Evolutionary conservation across 1,284 basidiomycete species (phyloP), one percentile per base, ranked within the genome.

Genomic region (Trichosporon sp.): DNA sequence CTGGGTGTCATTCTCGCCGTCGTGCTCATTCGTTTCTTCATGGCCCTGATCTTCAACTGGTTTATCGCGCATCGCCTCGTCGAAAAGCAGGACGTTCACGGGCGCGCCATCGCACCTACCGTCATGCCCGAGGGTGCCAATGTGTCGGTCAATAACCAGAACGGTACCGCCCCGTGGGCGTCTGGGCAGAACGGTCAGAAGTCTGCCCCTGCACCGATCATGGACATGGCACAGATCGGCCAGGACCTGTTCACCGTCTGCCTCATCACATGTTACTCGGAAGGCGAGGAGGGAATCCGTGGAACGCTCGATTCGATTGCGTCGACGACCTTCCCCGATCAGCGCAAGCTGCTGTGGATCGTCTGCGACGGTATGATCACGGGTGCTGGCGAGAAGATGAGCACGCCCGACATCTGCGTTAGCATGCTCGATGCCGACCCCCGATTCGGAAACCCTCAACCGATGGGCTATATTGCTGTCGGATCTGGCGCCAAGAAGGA

Each of bases 321-420:
- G 0, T 85, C 85, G 56, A 98, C 96, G 0, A 91, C 89, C 3
- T 99, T 98, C 84, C 93, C 94, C 7, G 96, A 98, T 84, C 86
- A 89, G 48, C 88, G 96, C 70, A 99, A 99, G 83, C 87, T 99
- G 21, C 84, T 99, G 54, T 97, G 98, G 81, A 87, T 99, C 70
- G 91, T 99, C 7, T 96, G 96, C 46, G 97, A 99, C 83, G 97
- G 97, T 4, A 98, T 99, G 94, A 95, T 99, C 76, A 99, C 96
- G 0, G 97, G 97, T 66, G 91, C 91, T 2, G 97, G 97, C 68
- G 96, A 99, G 86, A 93, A 94, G 83, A 88, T 88, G 79, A 95
- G 92, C 76, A 99, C 96, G 3, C 97, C 97, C 10, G 97, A 99
- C 84, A 95, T 94, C 68, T 98, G 96, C 80, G 96, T 99, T 48